A percentile compares a stretch with the other conserved stretches of the same genome.
These are phyloP conservation scores for Cryptococcus floricola DNA, from an alignment of 1,284 basidiomycete species.

Conservation along the genomic window DNA sequence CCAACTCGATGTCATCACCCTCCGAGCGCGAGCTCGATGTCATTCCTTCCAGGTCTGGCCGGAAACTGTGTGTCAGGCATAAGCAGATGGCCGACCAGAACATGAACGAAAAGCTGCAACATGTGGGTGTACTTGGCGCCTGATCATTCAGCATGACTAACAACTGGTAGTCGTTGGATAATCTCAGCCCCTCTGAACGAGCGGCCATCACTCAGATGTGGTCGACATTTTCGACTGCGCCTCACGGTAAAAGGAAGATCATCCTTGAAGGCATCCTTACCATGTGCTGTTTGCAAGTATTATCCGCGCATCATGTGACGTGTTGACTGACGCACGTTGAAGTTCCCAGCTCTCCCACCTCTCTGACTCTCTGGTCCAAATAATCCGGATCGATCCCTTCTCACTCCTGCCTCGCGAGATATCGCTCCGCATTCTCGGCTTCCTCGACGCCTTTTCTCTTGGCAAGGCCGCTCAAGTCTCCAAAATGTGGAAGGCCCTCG, in stretches of 20 bases:
- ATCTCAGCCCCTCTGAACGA: constrained; percentile 81
- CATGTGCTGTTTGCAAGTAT: constrained; percentile 87
- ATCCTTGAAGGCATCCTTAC: constrained; percentile 96
- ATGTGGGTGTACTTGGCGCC: constrained; percentile 57
- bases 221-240: constrained; percentile 94
- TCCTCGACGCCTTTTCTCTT: constrained; percentile 92
- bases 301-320: background rate
- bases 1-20: constrained; percentile 1
- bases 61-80: constrained; percentile 57
- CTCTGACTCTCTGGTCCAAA: constrained; percentile 80
- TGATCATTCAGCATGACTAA: background rate
- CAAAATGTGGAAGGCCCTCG: constrained; percentile 77
- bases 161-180: constrained; percentile 74
- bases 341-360: constrained; percentile 89
- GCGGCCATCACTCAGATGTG: constrained; percentile 88
- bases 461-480: constrained; percentile 94
- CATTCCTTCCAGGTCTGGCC: constrained; percentile 33
- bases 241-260: constrained; percentile 81
- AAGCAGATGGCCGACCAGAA: constrained; percentile 98
- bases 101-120: constrained; percentile 85
- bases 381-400: constrained; percentile 96
- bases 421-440: constrained; percentile 80
- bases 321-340: background rate
- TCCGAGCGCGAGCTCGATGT: constrained; percentile 25
- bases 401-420: constrained; percentile 85